phyloP scores from a whole-genome alignment of 495 filamentous ascomycete species.

The Aspergillus leporis region DNA sequence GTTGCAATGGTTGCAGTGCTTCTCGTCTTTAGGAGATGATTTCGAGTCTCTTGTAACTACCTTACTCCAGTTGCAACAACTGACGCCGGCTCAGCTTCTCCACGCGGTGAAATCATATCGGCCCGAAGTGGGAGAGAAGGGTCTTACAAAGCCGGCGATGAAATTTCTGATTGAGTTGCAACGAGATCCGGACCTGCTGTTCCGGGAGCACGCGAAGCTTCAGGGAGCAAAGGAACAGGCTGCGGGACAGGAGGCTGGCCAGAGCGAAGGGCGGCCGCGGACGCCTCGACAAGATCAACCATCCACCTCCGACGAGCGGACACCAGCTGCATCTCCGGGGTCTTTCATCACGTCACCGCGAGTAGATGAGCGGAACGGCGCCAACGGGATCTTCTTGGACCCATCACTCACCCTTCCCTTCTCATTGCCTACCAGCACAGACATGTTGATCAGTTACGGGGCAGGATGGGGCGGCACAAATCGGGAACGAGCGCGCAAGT shows the following conservation, averaged over 20 bases:
- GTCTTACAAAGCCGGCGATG: constrained; percentile 78
- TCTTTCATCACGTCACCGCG: constrained; percentile 28
- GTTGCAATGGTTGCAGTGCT: constrained; percentile 96
- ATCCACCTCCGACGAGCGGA: constrained; percentile 29
- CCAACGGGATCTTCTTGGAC: constrained; percentile 70
- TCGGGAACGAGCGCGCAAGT: constrained; percentile 87
- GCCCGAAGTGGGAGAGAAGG: constrained; percentile 92
- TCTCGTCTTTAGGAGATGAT: constrained; percentile 94
- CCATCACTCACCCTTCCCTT: constrained; percentile 94
- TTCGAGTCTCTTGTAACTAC: constrained; percentile 84
- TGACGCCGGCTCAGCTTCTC: constrained; percentile 86
- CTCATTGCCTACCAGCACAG: constrained; percentile 88
- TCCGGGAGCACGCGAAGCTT: constrained; percentile 37
- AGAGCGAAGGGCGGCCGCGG: constrained; percentile 36
- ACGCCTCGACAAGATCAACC: constrained; percentile 47
- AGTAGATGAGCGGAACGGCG: constrained; percentile 37
- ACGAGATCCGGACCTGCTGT: constrained; percentile 55
- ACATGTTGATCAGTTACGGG: constrained; percentile 94
- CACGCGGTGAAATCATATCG: constrained; percentile 92
- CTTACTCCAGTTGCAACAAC: constrained; percentile 78
- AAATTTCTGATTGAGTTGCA: constrained; percentile 84
- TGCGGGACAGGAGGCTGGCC: constrained; percentile 19
- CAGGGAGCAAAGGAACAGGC: constrained; percentile 33
- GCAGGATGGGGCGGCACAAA: constrained; percentile 94
- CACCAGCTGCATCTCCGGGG: constrained; percentile 24